Evolutionary conservation across 371 early-diverging fungal genomes (phyloP).

Genomic region (Haplosporangium sp.): DNA sequence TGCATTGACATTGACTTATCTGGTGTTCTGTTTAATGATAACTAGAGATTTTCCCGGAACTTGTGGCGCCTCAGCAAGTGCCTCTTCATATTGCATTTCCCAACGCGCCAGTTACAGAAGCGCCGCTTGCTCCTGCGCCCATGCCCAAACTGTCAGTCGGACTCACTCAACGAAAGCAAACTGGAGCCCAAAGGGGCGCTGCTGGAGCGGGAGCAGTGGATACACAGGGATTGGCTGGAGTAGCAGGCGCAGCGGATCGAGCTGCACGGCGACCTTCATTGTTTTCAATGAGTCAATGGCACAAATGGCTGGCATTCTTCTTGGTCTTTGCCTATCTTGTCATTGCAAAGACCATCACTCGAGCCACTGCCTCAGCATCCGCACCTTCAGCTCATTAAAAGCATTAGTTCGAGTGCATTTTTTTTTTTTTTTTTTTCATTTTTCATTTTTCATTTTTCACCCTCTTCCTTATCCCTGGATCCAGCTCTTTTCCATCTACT

Average conservation of each 20-base stretch:
- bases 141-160: conserved; percentile 7
- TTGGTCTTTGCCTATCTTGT: conserved; percentile 66
- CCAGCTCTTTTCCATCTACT: too few species aligned
- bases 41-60: conserved; percentile 81
- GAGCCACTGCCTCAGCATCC: conserved; percentile 43
- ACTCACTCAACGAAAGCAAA: conserved; percentile 16
- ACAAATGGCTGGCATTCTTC: conserved; percentile 66
- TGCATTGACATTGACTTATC: neutral
- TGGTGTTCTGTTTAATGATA: neutral
- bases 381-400: conserved; percentile 14
- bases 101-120: conserved; percentile 50
- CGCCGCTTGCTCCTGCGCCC: conserved; percentile 16
- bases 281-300: conserved; percentile 61
- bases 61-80: conserved; percentile 69
- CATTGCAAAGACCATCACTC: conserved; percentile 50
- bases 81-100: conserved; percentile 58
- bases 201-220: conserved; percentile 23
- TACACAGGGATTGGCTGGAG: conserved; percentile 29
- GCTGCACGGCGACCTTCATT: conserved; percentile 27
- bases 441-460: neutral
- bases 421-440: neutral
- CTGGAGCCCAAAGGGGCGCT: conserved; percentile 19
- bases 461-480: neutral
- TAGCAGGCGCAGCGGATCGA: conserved; percentile 42
- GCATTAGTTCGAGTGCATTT: neutral